Evolutionary conservation across 1,284 basidiomycete species (phyloP).

Genomic region (Ceratobasidium sp.): DNA sequence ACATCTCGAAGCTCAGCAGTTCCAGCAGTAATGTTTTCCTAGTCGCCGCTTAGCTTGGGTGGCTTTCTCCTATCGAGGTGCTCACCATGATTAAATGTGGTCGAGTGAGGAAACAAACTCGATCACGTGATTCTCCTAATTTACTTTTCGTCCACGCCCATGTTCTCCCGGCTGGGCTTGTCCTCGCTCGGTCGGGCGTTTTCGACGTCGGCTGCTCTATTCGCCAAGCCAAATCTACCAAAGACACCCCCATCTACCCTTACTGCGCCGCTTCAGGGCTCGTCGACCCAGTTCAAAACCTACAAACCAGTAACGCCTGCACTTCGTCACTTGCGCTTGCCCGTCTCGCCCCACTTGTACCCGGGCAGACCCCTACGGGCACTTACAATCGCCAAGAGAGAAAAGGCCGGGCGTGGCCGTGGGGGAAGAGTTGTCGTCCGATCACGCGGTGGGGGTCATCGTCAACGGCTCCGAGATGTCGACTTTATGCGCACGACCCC

Average conservation of each 20-base stretch:
- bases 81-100: conserved; percentile 1
- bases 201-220: conserved; percentile 7
- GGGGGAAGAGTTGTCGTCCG: conserved; percentile 89
- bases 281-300: conserved; percentile 76
- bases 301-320: conserved; percentile 89
- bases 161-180: conserved; percentile 18
- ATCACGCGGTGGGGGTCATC: conserved; percentile 90
- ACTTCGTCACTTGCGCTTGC: conserved; percentile 85
- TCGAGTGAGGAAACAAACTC: neutral
- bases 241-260: conserved; percentile 24
- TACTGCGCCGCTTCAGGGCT: conserved; percentile 39
- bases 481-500: conserved; percentile 83
- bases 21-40: conserved; percentile 65
- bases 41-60: neutral
- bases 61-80: neutral
- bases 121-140: conserved; percentile 1
- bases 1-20: conserved; percentile 83
- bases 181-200: conserved; percentile 15
- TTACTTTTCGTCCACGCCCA: neutral
- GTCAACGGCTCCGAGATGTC: conserved; percentile 81
- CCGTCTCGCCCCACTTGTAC: conserved; percentile 83
- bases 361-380: conserved; percentile 81
- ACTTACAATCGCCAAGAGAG: conserved; percentile 83
- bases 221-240: conserved; percentile 22
- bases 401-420: conserved; percentile 85